phyloP scores from a whole-genome alignment of 768 basidiomycete genomes.

The Termitomyces sp. region DNA sequence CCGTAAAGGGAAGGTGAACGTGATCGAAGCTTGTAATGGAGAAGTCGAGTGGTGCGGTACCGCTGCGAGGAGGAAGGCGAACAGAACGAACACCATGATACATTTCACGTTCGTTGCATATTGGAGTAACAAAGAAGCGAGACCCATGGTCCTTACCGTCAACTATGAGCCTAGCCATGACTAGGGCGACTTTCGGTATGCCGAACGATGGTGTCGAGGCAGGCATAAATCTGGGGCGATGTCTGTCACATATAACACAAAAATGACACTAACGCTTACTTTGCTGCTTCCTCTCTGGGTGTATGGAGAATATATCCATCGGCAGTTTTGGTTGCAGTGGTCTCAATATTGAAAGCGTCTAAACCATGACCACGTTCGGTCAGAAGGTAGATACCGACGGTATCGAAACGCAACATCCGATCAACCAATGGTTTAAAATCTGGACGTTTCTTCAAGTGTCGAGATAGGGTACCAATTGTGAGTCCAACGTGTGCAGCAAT shows the following conservation, averaged over 20 bases:
- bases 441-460: slow-evolving; percentile 40
- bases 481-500: slow-evolving; percentile 47
- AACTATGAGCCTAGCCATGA: slow-evolving; percentile 51
- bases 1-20: slow-evolving; percentile 43
- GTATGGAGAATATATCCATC: slow-evolving; percentile 51
- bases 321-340: slow-evolving; percentile 45
- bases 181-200: slow-evolving; percentile 48
- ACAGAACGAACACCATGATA: slow-evolving; percentile 45
- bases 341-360: slow-evolving; percentile 58
- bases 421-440: slow-evolving; percentile 45
- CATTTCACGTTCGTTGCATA: slow-evolving; percentile 49
- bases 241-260: slow-evolving; percentile 4
- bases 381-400: slow-evolving; percentile 46
- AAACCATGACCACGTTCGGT: slow-evolving; percentile 55
- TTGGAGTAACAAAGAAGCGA: slow-evolving; percentile 50
- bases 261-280: slow-evolving; percentile 29
- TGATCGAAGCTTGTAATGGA: slow-evolving; percentile 51
- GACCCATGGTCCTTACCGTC: slow-evolving; percentile 43
- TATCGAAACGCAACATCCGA: slow-evolving; percentile 45
- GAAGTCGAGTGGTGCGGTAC: slow-evolving; percentile 49
- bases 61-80: slow-evolving; percentile 44
- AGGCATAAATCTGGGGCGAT: slow-evolving; percentile 46
- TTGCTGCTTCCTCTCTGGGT: slow-evolving; percentile 51
- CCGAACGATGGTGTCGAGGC: slow-evolving; percentile 47
- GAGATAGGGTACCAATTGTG: slow-evolving; percentile 47